phyloP scores from a whole-genome alignment of 2,329 filamentous ascomycete genomes.

The Alternaria infectoria region DNA sequence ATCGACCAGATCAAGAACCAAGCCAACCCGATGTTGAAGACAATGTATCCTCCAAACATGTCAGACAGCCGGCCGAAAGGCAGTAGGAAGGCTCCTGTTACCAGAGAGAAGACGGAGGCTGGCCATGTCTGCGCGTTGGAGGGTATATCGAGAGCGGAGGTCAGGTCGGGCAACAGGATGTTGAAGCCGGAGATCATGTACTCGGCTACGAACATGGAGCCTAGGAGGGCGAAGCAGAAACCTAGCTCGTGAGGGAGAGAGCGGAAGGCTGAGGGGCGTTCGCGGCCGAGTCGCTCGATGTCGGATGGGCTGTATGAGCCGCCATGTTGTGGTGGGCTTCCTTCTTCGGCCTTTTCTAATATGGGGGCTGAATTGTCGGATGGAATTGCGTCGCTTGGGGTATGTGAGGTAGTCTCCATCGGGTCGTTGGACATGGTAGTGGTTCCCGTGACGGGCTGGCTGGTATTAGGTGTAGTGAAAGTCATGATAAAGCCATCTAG shows the following conservation, averaged over 20 bases:
- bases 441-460: neutral
- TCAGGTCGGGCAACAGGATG: slow-evolving; percentile 70
- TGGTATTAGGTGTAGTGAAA: neutral
- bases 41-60: slow-evolving; percentile 67
- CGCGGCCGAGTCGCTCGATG: slow-evolving; percentile 67
- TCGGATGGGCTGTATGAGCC: slow-evolving; percentile 34
- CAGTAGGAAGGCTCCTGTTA: slow-evolving; percentile 46
- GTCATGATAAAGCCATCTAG: neutral
- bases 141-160: slow-evolving; percentile 68
- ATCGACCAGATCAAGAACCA: slow-evolving; percentile 74
- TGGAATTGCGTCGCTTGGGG: neutral
- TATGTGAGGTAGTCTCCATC: neutral
- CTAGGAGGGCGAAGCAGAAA: slow-evolving; percentile 67
- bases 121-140: slow-evolving; percentile 63
- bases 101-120: slow-evolving; percentile 47
- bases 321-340: slow-evolving; percentile 11
- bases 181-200: slow-evolving; percentile 80
- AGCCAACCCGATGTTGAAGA: slow-evolving; percentile 67
- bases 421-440: neutral
- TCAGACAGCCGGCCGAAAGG: slow-evolving; percentile 63
- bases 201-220: slow-evolving; percentile 71
- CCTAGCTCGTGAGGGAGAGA: slow-evolving; percentile 63
- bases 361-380: neutral
- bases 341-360: slow-evolving; percentile 19
- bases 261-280: slow-evolving; percentile 64